Percentiles rank a stretch among this genome's conserved stretches.
Evolutionary conservation across 352 stramenopile genomes (phyloP).

Genomic region (Phytophthora hybrid): DNA sequence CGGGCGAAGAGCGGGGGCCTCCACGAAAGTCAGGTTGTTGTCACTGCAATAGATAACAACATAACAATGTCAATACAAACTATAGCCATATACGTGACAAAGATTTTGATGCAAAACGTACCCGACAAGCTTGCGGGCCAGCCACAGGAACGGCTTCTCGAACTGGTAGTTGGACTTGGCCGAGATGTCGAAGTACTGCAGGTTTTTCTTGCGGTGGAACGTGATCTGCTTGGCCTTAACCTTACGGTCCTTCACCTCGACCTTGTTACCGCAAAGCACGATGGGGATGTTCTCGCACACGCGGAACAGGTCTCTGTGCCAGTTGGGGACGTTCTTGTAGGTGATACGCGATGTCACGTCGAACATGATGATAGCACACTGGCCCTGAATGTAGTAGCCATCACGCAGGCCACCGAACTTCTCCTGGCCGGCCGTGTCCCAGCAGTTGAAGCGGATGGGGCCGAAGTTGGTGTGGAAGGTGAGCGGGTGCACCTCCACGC

Average conservation of each 20-base stretch:
- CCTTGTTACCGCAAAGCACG: constrained; percentile 99
- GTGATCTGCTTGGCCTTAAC: constrained; percentile 99
- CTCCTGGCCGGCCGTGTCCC: constrained; percentile 99
- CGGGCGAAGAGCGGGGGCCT: constrained; percentile 96
- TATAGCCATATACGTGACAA: background rate
- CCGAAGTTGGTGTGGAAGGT: constrained; percentile 99
- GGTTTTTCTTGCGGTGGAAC: constrained; percentile 99
- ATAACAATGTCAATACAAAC: constrained; percentile 19
- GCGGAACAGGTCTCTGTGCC: constrained; percentile 99
- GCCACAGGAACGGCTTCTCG: constrained; percentile 99
- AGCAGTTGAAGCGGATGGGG: constrained; percentile 99
- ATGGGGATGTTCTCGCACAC: constrained; percentile 99
- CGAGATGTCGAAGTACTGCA: constrained; percentile 99
- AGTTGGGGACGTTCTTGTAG: constrained; percentile 99
- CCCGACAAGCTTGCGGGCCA: constrained; percentile 98
- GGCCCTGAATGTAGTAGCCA: constrained; percentile 99
- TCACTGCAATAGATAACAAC: constrained; percentile 66
- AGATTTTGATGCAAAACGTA: constrained; percentile 40
- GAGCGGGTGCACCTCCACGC: constrained; percentile 99
- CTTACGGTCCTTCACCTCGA: constrained; percentile 99
- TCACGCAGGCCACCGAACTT: constrained; percentile 97
- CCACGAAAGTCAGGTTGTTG: constrained; percentile 98
- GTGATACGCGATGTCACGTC: constrained; percentile 99
- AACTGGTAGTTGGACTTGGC: constrained; percentile 99
- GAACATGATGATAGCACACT: constrained; percentile 99